phyloP scores from a whole-genome alignment of 768 basidiomycete genomes.

The Calocera cornea region DNA sequence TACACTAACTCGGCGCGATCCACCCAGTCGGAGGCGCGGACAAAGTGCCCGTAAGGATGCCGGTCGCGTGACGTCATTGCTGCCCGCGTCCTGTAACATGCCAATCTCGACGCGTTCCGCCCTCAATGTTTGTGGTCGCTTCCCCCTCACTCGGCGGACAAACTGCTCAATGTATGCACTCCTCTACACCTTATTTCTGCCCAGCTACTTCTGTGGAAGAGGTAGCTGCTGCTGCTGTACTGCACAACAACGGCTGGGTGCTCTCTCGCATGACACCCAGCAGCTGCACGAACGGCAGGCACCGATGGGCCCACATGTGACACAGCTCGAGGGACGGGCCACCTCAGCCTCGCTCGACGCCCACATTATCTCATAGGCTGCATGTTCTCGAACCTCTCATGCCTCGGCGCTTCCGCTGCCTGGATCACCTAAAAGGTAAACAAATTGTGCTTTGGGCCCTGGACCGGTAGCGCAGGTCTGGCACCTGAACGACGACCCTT shows the following conservation, averaged over 20 bases:
- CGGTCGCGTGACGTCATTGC: background rate
- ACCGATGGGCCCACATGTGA: background rate
- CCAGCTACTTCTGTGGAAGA: too few species aligned
- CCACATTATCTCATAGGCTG: slow-evolving; percentile 2
- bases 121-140: too few species aligned
- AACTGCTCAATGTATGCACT: too few species aligned
- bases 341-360: background rate
- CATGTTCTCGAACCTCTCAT: background rate
- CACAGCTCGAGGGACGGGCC: background rate
- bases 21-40: background rate
- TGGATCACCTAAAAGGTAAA: background rate
- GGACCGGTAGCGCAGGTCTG: background rate
- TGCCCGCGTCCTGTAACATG: too few species aligned
- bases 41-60: background rate
- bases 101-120: too few species aligned
- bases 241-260: background rate
- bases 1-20: too few species aligned
- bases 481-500: background rate
- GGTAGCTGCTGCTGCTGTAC: background rate
- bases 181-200: too few species aligned
- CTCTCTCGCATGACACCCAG: background rate
- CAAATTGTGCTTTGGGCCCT: background rate
- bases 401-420: background rate
- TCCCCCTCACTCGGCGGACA: too few species aligned
- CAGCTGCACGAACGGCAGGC: background rate